Evolutionary conservation across 805 yeast genomes (phyloP).

Genomic region (Candida takata): DNA sequence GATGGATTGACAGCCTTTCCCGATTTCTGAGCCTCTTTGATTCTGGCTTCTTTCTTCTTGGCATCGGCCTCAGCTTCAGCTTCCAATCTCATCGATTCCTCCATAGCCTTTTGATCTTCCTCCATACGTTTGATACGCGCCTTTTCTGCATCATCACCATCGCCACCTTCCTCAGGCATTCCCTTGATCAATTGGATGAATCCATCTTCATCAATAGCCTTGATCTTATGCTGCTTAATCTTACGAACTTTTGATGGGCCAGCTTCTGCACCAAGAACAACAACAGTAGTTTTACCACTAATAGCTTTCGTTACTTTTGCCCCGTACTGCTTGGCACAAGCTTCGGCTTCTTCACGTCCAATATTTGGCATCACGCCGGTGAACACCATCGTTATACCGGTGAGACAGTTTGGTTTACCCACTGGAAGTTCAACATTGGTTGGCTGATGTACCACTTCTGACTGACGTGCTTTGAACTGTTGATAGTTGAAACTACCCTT

Average conservation of each 20-base stretch:
- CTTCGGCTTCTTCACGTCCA: constrained; percentile 69
- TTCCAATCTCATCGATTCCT: constrained; percentile 43
- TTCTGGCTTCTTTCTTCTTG: constrained; percentile 23
- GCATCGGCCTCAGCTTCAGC: constrained; percentile 36
- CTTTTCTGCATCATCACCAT: constrained; percentile 67
- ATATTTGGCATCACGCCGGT: constrained; percentile 83
- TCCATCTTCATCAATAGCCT: constrained; percentile 84
- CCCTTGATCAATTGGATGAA: constrained; percentile 62
- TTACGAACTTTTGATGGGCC: constrained; percentile 91
- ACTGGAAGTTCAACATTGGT: constrained; percentile 55
- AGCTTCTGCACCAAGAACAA: constrained; percentile 91
- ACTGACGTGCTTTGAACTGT: constrained; percentile 46
- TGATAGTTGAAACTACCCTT: constrained; percentile 49
- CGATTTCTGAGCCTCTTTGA: constrained; percentile 21
- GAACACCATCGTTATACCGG: constrained; percentile 87
- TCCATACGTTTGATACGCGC: constrained; percentile 63
- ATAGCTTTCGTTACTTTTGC: constrained; percentile 85
- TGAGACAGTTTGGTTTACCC: constrained; percentile 79
- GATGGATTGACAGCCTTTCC: constrained; percentile 16
- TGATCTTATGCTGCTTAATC: constrained; percentile 64
- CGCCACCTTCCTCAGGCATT: constrained; percentile 93
- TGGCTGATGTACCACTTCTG: constrained; percentile 26
- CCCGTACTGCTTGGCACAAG: constrained; percentile 77
- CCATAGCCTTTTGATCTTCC: constrained; percentile 52
- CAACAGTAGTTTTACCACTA: constrained; percentile 77